Percentiles rank a stretch among this genome's conserved stretches.
phyloP scores from a whole-genome alignment of 768 basidiomycete species.

The Agaricus subrufescens region DNA sequence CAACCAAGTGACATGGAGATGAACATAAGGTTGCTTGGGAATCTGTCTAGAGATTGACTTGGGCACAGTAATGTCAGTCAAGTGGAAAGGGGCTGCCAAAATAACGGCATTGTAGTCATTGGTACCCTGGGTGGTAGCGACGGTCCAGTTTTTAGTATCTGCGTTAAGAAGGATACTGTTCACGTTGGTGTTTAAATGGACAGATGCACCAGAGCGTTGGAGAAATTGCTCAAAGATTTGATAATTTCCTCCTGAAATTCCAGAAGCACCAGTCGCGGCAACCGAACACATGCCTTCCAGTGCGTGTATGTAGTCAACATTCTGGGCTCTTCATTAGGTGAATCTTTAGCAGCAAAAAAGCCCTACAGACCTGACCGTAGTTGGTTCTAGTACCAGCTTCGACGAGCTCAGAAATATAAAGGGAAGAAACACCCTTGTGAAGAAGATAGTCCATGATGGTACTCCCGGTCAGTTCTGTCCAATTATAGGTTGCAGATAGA shows the following conservation, averaged over 20 bases:
- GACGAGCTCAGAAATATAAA: slow-evolving; percentile 68
- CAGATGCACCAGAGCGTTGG: slow-evolving; percentile 58
- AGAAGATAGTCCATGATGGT: slow-evolving; percentile 56
- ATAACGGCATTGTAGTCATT: slow-evolving; percentile 69
- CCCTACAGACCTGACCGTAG: slow-evolving; percentile 60
- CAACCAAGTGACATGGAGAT: slow-evolving; percentile 85
- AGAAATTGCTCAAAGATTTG: slow-evolving; percentile 83
- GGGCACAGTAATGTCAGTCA: slow-evolving; percentile 52
- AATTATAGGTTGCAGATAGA: slow-evolving; percentile 49
- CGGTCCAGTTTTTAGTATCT: slow-evolving; percentile 38
- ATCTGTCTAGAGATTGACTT: slow-evolving; percentile 45
- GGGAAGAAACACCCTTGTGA: slow-evolving; percentile 45
- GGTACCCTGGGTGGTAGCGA: slow-evolving; percentile 44
- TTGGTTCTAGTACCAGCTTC: slow-evolving; percentile 82
- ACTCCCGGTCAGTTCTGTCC: slow-evolving; percentile 42
- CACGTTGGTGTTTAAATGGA: slow-evolving; percentile 70
- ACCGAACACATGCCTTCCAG: slow-evolving; percentile 69
- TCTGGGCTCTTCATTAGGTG: slow-evolving; percentile 29
- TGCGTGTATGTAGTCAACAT: slow-evolving; percentile 69
- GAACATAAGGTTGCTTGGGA: slow-evolving; percentile 71
- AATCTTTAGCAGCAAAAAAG: neutral
- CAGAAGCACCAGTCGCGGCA: slow-evolving; percentile 62
- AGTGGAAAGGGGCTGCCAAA: slow-evolving; percentile 83
- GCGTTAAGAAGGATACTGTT: slow-evolving; percentile 43
- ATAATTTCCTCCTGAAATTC: slow-evolving; percentile 77